phyloP scores from a whole-genome alignment of 768 basidiomycete species.

The Mycena galopus region DNA sequence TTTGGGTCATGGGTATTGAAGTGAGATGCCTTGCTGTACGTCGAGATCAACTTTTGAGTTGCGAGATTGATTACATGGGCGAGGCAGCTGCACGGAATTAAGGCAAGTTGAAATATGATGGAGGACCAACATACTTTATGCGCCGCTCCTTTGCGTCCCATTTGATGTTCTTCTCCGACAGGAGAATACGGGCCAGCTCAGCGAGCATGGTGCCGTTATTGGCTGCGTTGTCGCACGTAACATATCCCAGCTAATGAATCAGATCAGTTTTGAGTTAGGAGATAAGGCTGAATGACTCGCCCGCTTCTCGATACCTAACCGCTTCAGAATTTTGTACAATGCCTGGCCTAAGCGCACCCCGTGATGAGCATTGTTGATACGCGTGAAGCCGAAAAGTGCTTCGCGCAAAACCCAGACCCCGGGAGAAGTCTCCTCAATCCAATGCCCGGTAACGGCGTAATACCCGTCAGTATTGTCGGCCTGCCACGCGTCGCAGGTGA shows the following conservation, averaged over 20 bases:
- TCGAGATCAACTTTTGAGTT: not conserved
- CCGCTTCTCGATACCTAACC: slow-evolving; percentile 24
- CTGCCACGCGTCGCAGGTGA: not conserved
- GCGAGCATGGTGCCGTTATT: not conserved
- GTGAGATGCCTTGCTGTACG: not conserved
- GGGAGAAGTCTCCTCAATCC: slow-evolving; percentile 46
- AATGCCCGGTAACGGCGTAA: slow-evolving; percentile 50
- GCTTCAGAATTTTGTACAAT: slow-evolving; percentile 44
- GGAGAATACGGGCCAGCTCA: not conserved
- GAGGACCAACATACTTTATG: not conserved
- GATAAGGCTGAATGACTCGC: not conserved
- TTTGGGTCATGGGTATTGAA: not conserved
- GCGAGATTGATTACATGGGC: not conserved
- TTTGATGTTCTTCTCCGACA: not conserved
- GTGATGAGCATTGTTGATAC: slow-evolving; percentile 52
- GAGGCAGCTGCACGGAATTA: not conserved
- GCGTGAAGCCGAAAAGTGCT: slow-evolving; percentile 50
- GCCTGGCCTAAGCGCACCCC: slow-evolving; percentile 50
- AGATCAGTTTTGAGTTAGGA: not conserved
- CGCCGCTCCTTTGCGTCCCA: not conserved
- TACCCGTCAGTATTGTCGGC: not conserved
- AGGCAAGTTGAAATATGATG: not conserved
- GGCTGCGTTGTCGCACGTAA: no score
- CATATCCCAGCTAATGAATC: no score
- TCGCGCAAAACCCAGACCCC: slow-evolving; percentile 43